Evolutionary conservation across 176 grass and related monocot genomes (phyloP), one percentile per base, ranked within the genome.

Genomic region (Eleusine coracana): DNA sequence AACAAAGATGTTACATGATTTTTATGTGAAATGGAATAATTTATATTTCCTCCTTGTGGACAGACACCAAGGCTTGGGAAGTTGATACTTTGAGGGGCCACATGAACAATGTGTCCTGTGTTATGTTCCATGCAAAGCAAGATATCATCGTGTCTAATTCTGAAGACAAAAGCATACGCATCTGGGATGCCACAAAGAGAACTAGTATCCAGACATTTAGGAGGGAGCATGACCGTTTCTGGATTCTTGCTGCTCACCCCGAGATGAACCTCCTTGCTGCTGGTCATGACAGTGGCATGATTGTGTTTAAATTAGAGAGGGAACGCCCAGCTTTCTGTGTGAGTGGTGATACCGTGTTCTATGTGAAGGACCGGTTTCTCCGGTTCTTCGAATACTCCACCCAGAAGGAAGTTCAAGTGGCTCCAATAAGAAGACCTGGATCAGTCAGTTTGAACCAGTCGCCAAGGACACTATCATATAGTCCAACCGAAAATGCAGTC

Each of bases 141-240:
- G 96, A 98, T 65, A 95, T 98, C 59, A 95, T 98, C 5, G 89
- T 98, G 14, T 98, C 96, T 29, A 98, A 98, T 83, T 98, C 96
- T 42, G 96, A 98, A 88, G 96, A 95, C 46, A 98, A 95, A 87
- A 95, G 92, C 80, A 98, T 98, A 20, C 96, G 91, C 50, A 88
- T 98, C 6, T 95, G 96, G 96, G 96, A 95, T 86, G 89, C 96
- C 68, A 98, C 96, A 68, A 98, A 95, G 72, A 88, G 96, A 67
- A 98, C 92, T 3, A 85, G 92, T 40, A 89, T 95, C 55, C 96
- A 98, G 51, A 95, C 91, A 48, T 95, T 95, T 60, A 90, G 92
- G 39, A 75, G 92, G 65, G 92, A 98, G 27, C 96, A 95, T 74
- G 96, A 98, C 68, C 96, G 96, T n/a, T 98, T 98, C 85, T 98